Percentiles rank a stretch among this genome's conserved stretches.
Evolutionary conservation across 73 alveolate genomes (phyloP).

Genomic region (Paramecium sexaurelia): DNA sequence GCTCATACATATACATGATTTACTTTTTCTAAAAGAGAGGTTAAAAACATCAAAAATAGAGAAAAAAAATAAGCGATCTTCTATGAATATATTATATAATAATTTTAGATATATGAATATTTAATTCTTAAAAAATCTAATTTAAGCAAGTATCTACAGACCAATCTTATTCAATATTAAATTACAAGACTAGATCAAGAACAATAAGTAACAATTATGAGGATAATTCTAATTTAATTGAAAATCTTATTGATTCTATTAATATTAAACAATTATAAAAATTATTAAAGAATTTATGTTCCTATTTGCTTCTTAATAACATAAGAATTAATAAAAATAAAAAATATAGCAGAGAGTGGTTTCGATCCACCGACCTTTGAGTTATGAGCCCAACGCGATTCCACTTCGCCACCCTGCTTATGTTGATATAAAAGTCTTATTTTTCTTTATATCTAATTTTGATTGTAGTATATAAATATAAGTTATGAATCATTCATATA

Average conservation of each 20-base stretch:
- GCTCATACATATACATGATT: too few relatives aligned
- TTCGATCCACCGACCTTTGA: constrained; percentile 99
- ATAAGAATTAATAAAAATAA: not conserved
- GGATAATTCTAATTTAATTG: too few relatives aligned
- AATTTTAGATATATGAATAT: too few relatives aligned
- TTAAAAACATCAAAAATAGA: too few relatives aligned
- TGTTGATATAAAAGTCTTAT: not conserved
- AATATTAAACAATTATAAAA: not conserved
- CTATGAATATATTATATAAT: too few relatives aligned
- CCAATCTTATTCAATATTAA: too few relatives aligned
- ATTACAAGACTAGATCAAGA: too few relatives aligned
- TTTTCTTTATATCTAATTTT: not conserved
- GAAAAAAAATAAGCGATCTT: too few relatives aligned
- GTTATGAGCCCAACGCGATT: constrained; percentile 99
- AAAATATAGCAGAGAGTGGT: constrained; percentile 90
- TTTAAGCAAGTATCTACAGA: too few relatives aligned
- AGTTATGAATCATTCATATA: not conserved
- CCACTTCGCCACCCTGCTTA: constrained; percentile 99
- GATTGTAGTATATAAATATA: not conserved
- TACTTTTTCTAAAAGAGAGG: too few relatives aligned
- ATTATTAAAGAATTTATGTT: not conserved
- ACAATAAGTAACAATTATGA: too few relatives aligned
- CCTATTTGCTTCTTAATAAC: not conserved
- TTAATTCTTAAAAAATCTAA: too few relatives aligned
- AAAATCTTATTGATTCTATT: not conserved